A percentile compares a stretch with the other conserved stretches of the same genome.
Conservation (phyloP, 805 yeast genomes). For the Torulaspora franciscae region DNA sequence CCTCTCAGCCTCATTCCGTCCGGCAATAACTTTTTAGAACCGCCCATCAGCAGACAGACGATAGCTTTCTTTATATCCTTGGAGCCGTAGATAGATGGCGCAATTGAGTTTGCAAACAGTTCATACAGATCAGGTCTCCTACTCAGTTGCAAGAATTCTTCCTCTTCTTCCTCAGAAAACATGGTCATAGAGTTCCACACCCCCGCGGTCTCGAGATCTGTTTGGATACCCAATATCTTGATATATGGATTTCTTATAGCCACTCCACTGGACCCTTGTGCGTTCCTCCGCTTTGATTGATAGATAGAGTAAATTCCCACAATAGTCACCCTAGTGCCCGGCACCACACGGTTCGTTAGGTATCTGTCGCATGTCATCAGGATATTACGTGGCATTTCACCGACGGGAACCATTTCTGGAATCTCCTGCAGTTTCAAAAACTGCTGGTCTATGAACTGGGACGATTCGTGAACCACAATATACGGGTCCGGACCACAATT, state of each 20-base stretch:
- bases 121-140: constrained; percentile 82
- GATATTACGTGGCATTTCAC: constrained; percentile 96
- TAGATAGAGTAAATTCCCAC: constrained; percentile 91
- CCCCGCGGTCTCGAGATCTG: constrained; percentile 70
- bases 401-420: constrained; percentile 99
- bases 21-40: constrained; percentile 84
- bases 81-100: constrained; percentile 95
- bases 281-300: constrained; percentile 59
- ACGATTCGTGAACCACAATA: constrained; percentile 86
- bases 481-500: constrained; percentile 90
- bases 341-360: constrained; percentile 83
- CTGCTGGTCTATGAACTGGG: constrained; percentile 93
- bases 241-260: constrained; percentile 93
- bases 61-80: constrained; percentile 89
- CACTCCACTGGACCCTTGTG: constrained; percentile 47
- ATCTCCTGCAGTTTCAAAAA: constrained; percentile 88
- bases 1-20: constrained; percentile 97
- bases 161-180: constrained; percentile 91
- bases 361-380: constrained; percentile 83
- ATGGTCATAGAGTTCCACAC: constrained; percentile 44
- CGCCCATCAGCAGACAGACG: constrained; percentile 88
- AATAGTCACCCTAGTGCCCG: constrained; percentile 90
- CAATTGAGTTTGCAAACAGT: constrained; percentile 80
- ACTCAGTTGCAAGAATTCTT: constrained; percentile 75
- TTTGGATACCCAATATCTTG: constrained; percentile 77